Evolutionary conservation across 164 flowering plant species (phyloP).

Genomic region (Nymphaea colorata): DNA sequence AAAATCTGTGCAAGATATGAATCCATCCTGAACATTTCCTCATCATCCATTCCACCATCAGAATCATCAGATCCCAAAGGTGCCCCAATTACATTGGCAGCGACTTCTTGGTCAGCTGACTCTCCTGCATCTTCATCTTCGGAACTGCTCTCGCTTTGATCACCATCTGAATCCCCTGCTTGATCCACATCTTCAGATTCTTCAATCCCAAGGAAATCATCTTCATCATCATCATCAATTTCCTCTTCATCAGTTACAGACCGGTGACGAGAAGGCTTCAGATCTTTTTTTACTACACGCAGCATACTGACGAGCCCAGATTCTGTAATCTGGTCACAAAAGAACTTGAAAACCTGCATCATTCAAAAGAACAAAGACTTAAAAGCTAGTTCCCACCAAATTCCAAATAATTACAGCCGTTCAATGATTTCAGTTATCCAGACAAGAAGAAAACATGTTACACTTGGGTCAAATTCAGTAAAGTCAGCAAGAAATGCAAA

Average conservation of each 20-base stretch:
- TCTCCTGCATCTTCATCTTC: conserved; percentile 16
- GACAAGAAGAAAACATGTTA: not conserved
- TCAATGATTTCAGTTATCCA: not conserved
- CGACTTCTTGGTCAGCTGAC: not conserved
- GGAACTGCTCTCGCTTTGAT: conserved; percentile 19
- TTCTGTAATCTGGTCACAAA: conserved; percentile 53
- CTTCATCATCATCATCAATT: conserved; percentile 49
- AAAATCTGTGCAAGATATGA: conserved; percentile 61
- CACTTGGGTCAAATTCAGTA: not conserved
- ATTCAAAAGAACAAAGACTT: not conserved
- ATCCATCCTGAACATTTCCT: conserved; percentile 94
- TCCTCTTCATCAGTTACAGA: conserved; percentile 24
- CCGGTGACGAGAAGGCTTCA: conserved; percentile 71
- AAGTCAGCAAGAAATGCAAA: not conserved
- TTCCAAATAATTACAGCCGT: too few species aligned
- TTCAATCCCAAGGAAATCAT: conserved; percentile 46
- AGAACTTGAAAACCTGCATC: conserved; percentile 68
- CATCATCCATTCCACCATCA: conserved; percentile 93
- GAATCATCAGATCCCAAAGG: conserved; percentile 65
- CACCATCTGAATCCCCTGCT: conserved; percentile 59
- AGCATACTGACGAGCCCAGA: conserved; percentile 69
- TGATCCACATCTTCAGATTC: conserved; percentile 55
- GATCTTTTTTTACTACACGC: conserved; percentile 64
- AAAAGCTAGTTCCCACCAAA: too few species aligned
- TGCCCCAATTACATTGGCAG: not conserved